Conservation (phyloP, 768 basidiomycete genomes). For the Gyrodon lividus region DNA sequence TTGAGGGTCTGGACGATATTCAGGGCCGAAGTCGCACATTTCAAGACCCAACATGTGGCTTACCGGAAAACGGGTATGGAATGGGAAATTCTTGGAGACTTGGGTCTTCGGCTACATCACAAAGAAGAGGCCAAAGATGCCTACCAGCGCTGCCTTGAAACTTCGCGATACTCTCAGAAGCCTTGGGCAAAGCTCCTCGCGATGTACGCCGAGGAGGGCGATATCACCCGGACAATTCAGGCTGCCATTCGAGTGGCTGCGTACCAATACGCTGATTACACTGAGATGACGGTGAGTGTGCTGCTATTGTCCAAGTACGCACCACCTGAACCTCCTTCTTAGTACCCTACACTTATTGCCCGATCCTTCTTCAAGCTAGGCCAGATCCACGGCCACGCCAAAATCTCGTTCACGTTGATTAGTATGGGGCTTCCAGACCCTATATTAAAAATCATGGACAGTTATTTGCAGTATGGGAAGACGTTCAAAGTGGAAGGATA, state of each 20-base stretch:
- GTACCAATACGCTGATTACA: constrained; percentile 88
- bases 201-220: constrained; percentile 95
- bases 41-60: constrained; percentile 97
- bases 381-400: constrained; percentile 88
- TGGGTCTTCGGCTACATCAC: constrained; percentile 91
- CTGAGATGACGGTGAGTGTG: constrained; percentile 79
- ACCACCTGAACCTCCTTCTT: constrained; percentile 10
- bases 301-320: neutral
- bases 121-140: constrained; percentile 99
- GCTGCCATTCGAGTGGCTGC: constrained; percentile 91
- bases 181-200: constrained; percentile 94
- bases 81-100: constrained; percentile 97
- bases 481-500: constrained; percentile 86
- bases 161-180: constrained; percentile 81
- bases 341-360: constrained; percentile 92
- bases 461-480: constrained; percentile 84
- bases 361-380: constrained; percentile 92
- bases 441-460: constrained; percentile 90
- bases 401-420: constrained; percentile 88
- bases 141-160: constrained; percentile 91
- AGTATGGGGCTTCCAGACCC: constrained; percentile 93
- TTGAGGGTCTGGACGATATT: constrained; percentile 98
- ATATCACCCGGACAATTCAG: constrained; percentile 86
- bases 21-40: constrained; percentile 97
- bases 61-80: constrained; percentile 96